Base-by-base conservation (phyloP, 768 basidiomycete genomes). In the Phaeotremella fagi region DNA sequence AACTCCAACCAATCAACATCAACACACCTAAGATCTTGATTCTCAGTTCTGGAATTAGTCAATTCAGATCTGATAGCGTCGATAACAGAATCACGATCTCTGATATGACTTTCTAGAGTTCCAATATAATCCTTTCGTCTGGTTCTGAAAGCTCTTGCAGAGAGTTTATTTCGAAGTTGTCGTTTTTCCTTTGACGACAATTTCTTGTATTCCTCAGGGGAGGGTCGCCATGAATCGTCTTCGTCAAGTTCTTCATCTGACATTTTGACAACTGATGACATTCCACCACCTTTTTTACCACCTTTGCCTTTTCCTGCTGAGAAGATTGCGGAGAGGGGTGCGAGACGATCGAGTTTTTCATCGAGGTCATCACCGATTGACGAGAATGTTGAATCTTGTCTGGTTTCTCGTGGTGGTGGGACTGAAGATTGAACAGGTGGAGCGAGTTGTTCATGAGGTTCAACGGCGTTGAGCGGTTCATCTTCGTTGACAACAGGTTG, bases 101-200 rank as follows among this genome's bases (percentile, higher is more conserved):
- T 86, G 66, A 98, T 88, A 72, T 94, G 89, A 50, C 83, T 84
- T 71, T 99, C 95, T 48, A 99, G 84, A 0, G 89, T 90, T 7
- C 85, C 81, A 57, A 98, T 95, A 73, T 99, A 97, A 73, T 97
- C 92, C 79, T 97, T 98, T 73, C 91, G 80, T 31, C 94, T 78
- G 25, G 90, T 88, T n/a, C 94, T 81, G 77, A 97, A 97, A 72
- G 94, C 95, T 49, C 92, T 78, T 0, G 94, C 94, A 60, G 85
- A 86, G 63, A 97, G 90, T 83, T 99, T 99, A 78, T 99, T 99
- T 46, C 94, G 75, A 37, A 98, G 78, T 74, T 98, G 94, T 7
- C 95, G 78, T 76, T 98, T 98, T 78, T 98, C 92, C 77, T 94
- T 97, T 66, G 84, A 86, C 4, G 83, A 83, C 82, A 99, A 87